Percentiles rank a stretch among this genome's conserved stretches.
Evolutionary conservation across 106 monocot genomes (phyloP).

Genomic region (Agapanthus africanus): DNA sequence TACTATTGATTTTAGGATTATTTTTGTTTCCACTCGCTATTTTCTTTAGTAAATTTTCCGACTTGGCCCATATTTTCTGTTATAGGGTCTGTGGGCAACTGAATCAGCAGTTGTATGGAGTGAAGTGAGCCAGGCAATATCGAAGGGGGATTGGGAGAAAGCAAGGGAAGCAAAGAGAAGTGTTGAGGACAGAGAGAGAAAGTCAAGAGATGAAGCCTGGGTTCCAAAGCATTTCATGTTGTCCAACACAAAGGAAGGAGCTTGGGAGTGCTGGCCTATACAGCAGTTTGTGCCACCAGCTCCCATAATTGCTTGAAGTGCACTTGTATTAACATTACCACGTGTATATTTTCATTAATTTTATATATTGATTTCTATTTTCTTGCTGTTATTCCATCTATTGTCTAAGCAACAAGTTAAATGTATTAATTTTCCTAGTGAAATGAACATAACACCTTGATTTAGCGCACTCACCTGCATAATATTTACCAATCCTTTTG

Average conservation of each 20-base stretch:
- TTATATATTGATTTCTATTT: too few species aligned
- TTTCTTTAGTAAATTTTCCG: too few species aligned
- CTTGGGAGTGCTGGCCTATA: slow-evolving; percentile 74
- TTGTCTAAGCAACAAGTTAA: too few species aligned
- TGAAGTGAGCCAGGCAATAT: slow-evolving; percentile 57
- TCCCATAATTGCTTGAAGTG: slow-evolving; percentile 52
- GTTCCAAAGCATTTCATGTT: slow-evolving; percentile 63
- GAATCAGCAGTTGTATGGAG: slow-evolving; percentile 76
- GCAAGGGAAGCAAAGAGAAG: slow-evolving; percentile 54
- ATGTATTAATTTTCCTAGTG: too few species aligned
- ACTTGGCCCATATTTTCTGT: background rate
- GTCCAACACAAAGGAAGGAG: slow-evolving; percentile 46
- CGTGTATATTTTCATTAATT: too few species aligned
- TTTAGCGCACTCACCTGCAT: too few species aligned
- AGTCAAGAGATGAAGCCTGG: slow-evolving; percentile 43
- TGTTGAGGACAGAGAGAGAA: slow-evolving; percentile 73
- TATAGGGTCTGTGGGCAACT: slow-evolving; percentile 38
- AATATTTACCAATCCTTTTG: too few species aligned
- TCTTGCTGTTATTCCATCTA: too few species aligned
- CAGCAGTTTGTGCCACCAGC: slow-evolving; percentile 46
- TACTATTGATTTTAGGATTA: too few species aligned
- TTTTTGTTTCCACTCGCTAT: too few species aligned
- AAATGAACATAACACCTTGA: too few species aligned
- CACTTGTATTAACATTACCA: too few species aligned
- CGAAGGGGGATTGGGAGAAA: slow-evolving; percentile 69